Evolutionary conservation across 148 eudicot species (phyloP).

Genomic region (Fagopyrum tataricum): DNA sequence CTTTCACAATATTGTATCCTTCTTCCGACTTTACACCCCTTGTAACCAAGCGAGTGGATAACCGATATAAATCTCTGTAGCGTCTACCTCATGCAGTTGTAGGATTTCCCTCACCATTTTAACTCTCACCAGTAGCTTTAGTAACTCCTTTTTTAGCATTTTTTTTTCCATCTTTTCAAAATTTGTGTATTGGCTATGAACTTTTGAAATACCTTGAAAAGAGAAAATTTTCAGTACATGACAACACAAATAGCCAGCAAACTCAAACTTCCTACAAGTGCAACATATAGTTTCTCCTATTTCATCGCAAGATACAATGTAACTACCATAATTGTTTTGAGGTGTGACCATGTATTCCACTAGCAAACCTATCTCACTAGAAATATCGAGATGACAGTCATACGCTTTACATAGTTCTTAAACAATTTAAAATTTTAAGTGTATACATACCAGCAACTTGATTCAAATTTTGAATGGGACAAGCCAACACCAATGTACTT

Average conservation of each 20-base stretch:
- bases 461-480: constrained; percentile 50
- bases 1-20: too few relatives aligned
- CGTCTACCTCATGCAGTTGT: background rate
- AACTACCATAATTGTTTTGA: background rate
- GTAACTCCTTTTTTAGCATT: background rate
- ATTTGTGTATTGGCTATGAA: background rate
- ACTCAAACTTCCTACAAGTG: background rate
- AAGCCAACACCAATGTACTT: constrained; percentile 38
- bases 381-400: background rate
- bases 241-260: background rate
- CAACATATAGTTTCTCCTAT: background rate
- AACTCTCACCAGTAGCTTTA: background rate
- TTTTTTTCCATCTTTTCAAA: background rate
- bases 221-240: background rate
- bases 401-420: constrained; percentile 12
- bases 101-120: background rate
- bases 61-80: background rate
- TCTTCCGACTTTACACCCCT: too few relatives aligned
- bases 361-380: background rate
- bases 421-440: constrained; percentile 50
- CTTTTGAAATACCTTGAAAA: background rate
- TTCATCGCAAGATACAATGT: background rate
- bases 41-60: too few relatives aligned
- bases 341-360: background rate
- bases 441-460: constrained; percentile 64